Percentiles rank a stretch among this genome's conserved stretches.
These are phyloP conservation scores for Starmerella khaoyaiensis DNA, from an alignment of 805 yeast genomes.

Conservation along the genomic window DNA sequence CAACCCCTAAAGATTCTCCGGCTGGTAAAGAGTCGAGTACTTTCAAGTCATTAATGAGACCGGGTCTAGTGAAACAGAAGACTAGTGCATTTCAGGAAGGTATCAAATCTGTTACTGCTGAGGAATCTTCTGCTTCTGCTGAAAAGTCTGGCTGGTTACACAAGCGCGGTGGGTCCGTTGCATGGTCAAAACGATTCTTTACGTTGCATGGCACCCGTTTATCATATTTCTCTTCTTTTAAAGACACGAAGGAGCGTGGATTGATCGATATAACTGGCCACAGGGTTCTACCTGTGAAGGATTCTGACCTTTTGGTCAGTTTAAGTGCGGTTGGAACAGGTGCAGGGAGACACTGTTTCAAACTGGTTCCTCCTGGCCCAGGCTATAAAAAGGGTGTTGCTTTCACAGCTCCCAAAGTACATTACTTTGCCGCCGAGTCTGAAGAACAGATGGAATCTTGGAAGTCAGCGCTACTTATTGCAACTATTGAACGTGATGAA, in stretches of 20 bases:
- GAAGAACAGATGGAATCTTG: slow-evolving; percentile 85
- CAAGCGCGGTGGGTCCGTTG: slow-evolving; percentile 71
- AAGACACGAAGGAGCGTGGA: slow-evolving; percentile 79
- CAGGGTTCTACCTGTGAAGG: slow-evolving; percentile 68
- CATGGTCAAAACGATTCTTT: slow-evolving; percentile 82
- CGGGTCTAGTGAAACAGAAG: slow-evolving; percentile 26
- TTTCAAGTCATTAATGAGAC: slow-evolving; percentile 25
- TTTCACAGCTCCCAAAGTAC: slow-evolving; percentile 91
- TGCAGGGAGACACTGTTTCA: slow-evolving; percentile 85
- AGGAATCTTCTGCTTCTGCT: slow-evolving; percentile 63
- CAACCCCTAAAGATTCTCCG: neutral
- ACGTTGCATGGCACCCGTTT: slow-evolving; percentile 85
- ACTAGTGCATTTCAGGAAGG: slow-evolving; percentile 55
- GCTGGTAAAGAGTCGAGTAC: slow-evolving; percentile 4
- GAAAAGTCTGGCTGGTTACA: slow-evolving; percentile 91
- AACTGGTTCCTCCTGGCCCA: slow-evolving; percentile 91
- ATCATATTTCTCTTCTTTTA: slow-evolving; percentile 68
- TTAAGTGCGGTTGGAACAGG: slow-evolving; percentile 88
- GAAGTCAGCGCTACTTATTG: slow-evolving; percentile 90
- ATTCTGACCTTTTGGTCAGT: slow-evolving; percentile 66
- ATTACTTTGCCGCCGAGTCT: slow-evolving; percentile 88
- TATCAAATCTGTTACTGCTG: slow-evolving; percentile 59
- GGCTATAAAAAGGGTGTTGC: slow-evolving; percentile 91
- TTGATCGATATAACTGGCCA: slow-evolving; percentile 92
- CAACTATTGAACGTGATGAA: slow-evolving; percentile 93